A percentile compares a stretch with the other conserved stretches of the same genome.
These are phyloP conservation scores for Hymenoscyphus repandus DNA, from an alignment of 2,329 filamentous ascomycete genomes.

Conservation along the genomic window DNA sequence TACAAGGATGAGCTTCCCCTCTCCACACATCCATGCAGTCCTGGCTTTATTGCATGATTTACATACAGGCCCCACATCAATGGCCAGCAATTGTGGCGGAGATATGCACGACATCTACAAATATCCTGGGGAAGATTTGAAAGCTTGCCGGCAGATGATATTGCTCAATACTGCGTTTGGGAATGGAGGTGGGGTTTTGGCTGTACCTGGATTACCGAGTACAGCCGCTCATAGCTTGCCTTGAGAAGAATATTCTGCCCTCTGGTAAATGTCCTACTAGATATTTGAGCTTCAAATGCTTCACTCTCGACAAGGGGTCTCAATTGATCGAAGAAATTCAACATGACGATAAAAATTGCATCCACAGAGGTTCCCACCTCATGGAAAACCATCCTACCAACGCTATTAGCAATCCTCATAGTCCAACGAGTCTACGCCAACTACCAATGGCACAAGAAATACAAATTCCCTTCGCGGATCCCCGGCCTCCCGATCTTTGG, in stretches of 20 bases:
- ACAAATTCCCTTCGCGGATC: conserved; percentile 20
- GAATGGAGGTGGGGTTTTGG: not conserved
- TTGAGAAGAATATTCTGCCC: no score
- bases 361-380: not conserved
- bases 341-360: not conserved
- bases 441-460: conserved; percentile 9
- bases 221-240: no score
- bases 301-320: no score
- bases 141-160: no score
- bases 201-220: not conserved
- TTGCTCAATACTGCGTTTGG: not conserved
- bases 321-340: not conserved
- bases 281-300: no score
- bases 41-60: not conserved
- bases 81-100: not conserved
- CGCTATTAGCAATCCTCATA: conserved; percentile 7
- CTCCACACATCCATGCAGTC: not conserved
- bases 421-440: conserved; percentile 17
- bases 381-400: conserved; percentile 4
- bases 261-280: no score
- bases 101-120: not conserved
- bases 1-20: not conserved
- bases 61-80: not conserved
- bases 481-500: conserved; percentile 20
- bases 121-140: not conserved